phyloP scores from a whole-genome alignment of 108 stramenopile species.

The Heterococcus sp. region DNA sequence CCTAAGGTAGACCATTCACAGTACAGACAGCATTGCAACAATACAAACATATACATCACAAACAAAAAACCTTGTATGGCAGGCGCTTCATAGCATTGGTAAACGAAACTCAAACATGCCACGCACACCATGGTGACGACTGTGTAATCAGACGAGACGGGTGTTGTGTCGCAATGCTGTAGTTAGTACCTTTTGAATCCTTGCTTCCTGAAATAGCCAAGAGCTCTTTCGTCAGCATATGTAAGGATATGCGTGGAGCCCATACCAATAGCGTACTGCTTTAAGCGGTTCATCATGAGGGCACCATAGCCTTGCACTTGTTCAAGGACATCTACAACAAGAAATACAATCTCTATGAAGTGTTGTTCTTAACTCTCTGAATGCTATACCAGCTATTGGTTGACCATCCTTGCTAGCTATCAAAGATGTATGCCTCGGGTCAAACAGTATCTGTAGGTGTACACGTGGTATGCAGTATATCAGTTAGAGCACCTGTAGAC shows the following conservation, averaged over 20 bases:
- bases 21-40: neutral
- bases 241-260: slow-evolving; percentile 94
- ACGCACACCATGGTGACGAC: neutral
- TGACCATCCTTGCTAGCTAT: slow-evolving; percentile 72
- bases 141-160: too few relatives aligned
- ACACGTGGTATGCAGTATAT: too few relatives aligned
- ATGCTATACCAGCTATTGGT: slow-evolving; percentile 95
- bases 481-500: too few relatives aligned
- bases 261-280: slow-evolving; percentile 73
- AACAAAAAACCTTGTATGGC: neutral
- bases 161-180: neutral
- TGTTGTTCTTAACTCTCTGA: slow-evolving; percentile 78
- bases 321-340: slow-evolving; percentile 76
- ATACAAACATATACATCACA: neutral
- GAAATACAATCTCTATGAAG: slow-evolving; percentile 97
- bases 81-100: neutral
- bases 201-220: slow-evolving; percentile 97
- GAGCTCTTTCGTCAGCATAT: slow-evolving; percentile 97
- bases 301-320: slow-evolving; percentile 85
- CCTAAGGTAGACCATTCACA: neutral
- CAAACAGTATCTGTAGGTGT: slow-evolving; percentile 93
- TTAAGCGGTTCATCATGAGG: slow-evolving; percentile 94
- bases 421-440: slow-evolving; percentile 81
- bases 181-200: slow-evolving; percentile 53
- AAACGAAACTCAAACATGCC: neutral